A percentile compares a stretch with the other conserved stretches of the same genome.
Conservation (phyloP, 495 filamentous ascomycete species). For the Daldinia grandis region DNA sequence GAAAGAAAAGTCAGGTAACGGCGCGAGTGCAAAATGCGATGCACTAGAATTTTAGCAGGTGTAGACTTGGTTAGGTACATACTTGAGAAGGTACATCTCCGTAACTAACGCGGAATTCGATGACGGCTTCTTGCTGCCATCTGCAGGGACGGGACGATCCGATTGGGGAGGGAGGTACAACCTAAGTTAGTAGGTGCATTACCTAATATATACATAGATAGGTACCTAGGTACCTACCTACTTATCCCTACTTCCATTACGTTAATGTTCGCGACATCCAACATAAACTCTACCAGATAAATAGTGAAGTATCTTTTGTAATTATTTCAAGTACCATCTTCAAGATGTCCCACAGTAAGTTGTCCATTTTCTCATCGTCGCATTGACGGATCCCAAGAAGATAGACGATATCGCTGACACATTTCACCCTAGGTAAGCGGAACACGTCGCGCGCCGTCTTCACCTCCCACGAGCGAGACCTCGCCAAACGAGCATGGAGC, state of each 20-base stretch:
- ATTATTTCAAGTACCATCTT: neutral
- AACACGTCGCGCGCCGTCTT: slow-evolving; percentile 97
- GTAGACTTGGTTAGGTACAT: neutral
- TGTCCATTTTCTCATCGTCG: neutral
- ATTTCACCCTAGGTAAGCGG: slow-evolving; percentile 70
- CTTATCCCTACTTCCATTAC: neutral
- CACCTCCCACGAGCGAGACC: slow-evolving; percentile 87
- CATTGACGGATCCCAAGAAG: neutral
- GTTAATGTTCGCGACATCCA: neutral
- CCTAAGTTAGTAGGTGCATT: no score
- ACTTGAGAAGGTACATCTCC: neutral
- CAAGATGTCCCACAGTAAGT: slow-evolving; percentile 66
- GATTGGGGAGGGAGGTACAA: no score
- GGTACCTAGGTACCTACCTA: no score
- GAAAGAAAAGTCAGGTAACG: neutral
- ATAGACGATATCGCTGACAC: slow-evolving; percentile 26
- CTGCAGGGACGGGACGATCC: slow-evolving; percentile 10
- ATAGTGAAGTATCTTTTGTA: neutral
- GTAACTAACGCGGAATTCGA: neutral
- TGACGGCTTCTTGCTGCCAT: neutral
- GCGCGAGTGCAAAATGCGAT: slow-evolving; percentile 2
- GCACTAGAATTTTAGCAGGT: neutral
- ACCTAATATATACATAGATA: no score
- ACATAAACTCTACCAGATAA: neutral
- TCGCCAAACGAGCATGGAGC: slow-evolving; percentile 82